Base-by-base conservation (phyloP, 805 yeast genomes). In the Starmerella sirachaensis region DNA sequence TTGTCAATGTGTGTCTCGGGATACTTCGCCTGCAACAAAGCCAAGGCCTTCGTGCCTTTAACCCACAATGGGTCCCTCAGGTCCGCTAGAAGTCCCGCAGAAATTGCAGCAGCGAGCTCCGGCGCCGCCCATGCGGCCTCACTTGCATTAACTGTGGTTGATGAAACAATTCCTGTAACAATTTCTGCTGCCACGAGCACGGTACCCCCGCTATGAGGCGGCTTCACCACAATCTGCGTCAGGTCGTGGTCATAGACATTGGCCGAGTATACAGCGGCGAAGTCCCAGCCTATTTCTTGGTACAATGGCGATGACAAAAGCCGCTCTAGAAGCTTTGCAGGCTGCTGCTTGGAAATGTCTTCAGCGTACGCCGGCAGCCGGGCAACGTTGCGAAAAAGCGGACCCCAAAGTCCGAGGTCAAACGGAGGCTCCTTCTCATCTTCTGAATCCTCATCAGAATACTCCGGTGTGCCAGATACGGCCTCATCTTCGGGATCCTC, bases 41-140 rank as follows among this genome's bases (percentile, higher is more conserved):
- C 47, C 28, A 43, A 29, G 4, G 47, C 38, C 14, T 29, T 18
- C n/a, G 47, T 36, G n/a, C 47, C 47, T 25, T 37, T 33, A 26
- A 43, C 33, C 47, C 42, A 37, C 11, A 32, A 32, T 7, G 37
- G 25, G 16, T 28, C 29, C 10, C 20, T 22, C 3, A 18, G 11
- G 14, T 27, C 42, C 12, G 23, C 26, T 13, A 18, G 18, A 3
- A 29, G 22, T 7, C 33, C 29, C 22, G 28, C 31, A n/a, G 14
- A 11, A 8, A 37, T 18, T 6, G 37, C 22, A 6, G 4, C n/a
- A 8, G 18, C 27, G 4, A 41, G 13, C 14, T 33, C 4, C 5
- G 33, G 35, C 10, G 18, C 31, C n/a, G 26, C 29, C 38, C 37
- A 33, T 4, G 18, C 29, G 9, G n/a, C 8, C 18, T 37, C 41